Percentiles rank a stretch among this genome's conserved stretches.
Conservation (phyloP, 2,329 filamentous ascomycete genomes). For the Aspergillus hiratsukae region DNA sequence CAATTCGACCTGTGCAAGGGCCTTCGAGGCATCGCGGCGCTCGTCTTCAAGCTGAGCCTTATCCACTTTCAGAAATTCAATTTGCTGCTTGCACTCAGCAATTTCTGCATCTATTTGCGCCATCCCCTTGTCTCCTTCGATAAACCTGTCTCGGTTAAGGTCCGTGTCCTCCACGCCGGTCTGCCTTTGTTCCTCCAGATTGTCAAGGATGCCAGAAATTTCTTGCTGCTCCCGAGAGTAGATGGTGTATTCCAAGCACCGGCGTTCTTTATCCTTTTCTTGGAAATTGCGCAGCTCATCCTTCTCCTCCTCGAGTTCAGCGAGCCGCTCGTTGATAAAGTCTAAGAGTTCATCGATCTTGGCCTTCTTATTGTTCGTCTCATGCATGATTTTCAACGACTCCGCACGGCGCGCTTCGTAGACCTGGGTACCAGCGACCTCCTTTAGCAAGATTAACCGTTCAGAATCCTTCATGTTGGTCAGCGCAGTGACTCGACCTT, state of each 20-base stretch:
- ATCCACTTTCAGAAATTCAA: constrained; percentile 80
- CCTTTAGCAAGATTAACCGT: constrained; percentile 83
- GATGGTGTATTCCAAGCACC: constrained; percentile 91
- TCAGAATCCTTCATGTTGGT: constrained; percentile 99
- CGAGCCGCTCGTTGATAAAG: constrained; percentile 85
- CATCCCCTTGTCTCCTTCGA: constrained; percentile 74
- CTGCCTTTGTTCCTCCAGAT: constrained; percentile 75
- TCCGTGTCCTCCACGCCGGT: constrained; percentile 82
- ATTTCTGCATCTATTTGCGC: constrained; percentile 73
- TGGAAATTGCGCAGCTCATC: constrained; percentile 92
- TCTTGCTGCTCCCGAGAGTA: constrained; percentile 84
- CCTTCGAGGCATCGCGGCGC: constrained; percentile 72
- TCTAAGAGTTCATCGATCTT: constrained; percentile 92
- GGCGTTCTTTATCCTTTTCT: constrained; percentile 86
- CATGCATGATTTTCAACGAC: constrained; percentile 92
- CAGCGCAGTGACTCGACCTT: constrained; percentile 89
- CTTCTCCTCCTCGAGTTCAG: constrained; percentile 93
- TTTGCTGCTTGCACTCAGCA: constrained; percentile 71
- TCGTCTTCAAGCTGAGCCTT: constrained; percentile 86
- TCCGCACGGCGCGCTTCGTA: constrained; percentile 91
- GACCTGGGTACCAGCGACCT: constrained; percentile 96
- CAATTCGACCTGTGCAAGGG: constrained; percentile 79
- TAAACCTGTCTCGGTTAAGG: constrained; percentile 69
- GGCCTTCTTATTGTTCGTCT: constrained; percentile 88
- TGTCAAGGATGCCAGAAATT: constrained; percentile 70